Conservation (phyloP, 768 basidiomycete species). For the Suillus tomentosus region DNA sequence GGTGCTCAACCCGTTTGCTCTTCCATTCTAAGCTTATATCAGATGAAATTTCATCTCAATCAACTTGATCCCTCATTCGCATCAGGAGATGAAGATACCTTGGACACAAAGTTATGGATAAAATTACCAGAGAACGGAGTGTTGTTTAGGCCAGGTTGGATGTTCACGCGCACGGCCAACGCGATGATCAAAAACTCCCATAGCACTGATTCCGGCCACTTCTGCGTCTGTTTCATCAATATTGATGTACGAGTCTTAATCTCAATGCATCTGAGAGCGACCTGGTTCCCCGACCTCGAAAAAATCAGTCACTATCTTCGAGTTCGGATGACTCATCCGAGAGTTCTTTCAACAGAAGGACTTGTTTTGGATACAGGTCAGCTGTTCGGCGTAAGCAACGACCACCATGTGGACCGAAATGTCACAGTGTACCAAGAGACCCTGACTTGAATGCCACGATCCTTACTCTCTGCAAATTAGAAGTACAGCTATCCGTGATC, state of each 20-base stretch:
- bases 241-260: constrained; percentile 41
- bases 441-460: too few species aligned
- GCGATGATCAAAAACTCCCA: constrained; percentile 32
- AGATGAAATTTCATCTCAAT: constrained; percentile 67
- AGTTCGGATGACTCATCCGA: constrained; percentile 34
- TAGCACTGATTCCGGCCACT: constrained; percentile 44
- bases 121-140: constrained; percentile 62
- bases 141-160: constrained; percentile 61
- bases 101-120: constrained; percentile 62
- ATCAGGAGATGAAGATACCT: constrained; percentile 38
- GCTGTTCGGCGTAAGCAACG: too few species aligned
- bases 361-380: too few species aligned
- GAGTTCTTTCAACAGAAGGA: constrained; percentile 39
- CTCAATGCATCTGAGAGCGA: not conserved
- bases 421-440: too few species aligned
- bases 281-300: constrained; percentile 36
- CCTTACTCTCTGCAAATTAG: too few species aligned
- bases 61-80: constrained; percentile 46
- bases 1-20: constrained; percentile 19
- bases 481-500: too few species aligned
- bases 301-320: constrained; percentile 49
- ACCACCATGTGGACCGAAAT: too few species aligned
- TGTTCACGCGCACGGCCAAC: constrained; percentile 9
- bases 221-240: constrained; percentile 59
- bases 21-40: constrained; percentile 1